Conservation (phyloP, 2,329 filamentous ascomycete genomes). For the Ilyonectria destructans region DNA sequence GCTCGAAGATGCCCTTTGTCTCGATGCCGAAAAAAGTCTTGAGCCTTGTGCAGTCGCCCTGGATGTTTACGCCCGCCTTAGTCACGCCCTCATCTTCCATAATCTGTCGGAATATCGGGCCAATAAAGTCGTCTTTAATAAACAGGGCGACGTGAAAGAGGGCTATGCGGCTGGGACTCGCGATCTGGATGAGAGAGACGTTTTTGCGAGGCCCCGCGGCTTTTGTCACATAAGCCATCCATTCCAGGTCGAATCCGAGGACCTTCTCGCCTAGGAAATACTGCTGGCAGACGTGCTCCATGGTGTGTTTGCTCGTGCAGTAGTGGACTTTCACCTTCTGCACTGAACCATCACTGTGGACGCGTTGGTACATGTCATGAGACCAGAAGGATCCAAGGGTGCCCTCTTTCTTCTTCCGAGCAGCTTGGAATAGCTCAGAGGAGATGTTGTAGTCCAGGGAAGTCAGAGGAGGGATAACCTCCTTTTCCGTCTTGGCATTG, state of each 20-base stretch:
- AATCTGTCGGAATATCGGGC: slow-evolving; percentile 79
- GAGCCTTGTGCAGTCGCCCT: slow-evolving; percentile 79
- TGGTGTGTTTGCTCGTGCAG: slow-evolving; percentile 77
- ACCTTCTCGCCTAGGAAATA: slow-evolving; percentile 80
- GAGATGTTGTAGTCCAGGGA: slow-evolving; percentile 52
- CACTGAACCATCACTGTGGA: slow-evolving; percentile 58
- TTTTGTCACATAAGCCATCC: slow-evolving; percentile 71
- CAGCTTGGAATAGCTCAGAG: slow-evolving; percentile 55
- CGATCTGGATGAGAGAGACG: slow-evolving; percentile 87
- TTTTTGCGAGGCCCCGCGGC: slow-evolving; percentile 73
- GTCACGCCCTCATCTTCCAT: slow-evolving; percentile 79
- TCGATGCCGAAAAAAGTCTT: slow-evolving; percentile 77
- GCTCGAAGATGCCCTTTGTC: slow-evolving; percentile 80
- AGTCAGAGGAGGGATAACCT: slow-evolving; percentile 46
- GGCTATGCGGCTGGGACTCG: slow-evolving; percentile 82
- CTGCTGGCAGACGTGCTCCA: slow-evolving; percentile 75
- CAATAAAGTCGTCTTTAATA: slow-evolving; percentile 72
- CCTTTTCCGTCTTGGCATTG: background rate
- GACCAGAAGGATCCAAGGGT: slow-evolving; percentile 76
- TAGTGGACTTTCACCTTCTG: slow-evolving; percentile 81
- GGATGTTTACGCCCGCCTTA: slow-evolving; percentile 85
- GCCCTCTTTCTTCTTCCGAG: slow-evolving; percentile 63
- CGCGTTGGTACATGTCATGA: slow-evolving; percentile 76
- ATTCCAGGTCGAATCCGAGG: slow-evolving; percentile 93
- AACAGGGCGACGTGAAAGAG: slow-evolving; percentile 86